Conservation (phyloP, 1,284 basidiomycete species). For the Rhodotorula sp. region DNA sequence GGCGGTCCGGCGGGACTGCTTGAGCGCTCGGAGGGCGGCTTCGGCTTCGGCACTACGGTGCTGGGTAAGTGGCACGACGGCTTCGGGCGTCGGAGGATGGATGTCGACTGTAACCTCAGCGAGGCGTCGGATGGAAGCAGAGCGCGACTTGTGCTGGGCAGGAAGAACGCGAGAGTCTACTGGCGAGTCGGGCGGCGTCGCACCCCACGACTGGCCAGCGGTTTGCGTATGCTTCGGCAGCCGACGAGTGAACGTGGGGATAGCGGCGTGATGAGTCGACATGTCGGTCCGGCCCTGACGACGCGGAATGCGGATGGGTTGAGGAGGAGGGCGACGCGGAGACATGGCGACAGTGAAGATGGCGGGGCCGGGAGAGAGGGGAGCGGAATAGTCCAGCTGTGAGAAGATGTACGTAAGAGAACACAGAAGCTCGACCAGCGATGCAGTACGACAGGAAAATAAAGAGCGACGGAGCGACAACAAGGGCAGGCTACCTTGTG, state of each 20-base stretch:
- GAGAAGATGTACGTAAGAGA: not conserved
- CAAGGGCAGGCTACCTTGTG: not conserved
- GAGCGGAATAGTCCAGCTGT: not conserved
- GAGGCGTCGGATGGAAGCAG: no score
- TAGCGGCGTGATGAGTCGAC: conserved; percentile 6
- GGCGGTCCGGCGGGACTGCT: conserved; percentile 1
- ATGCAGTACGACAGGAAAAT: not conserved
- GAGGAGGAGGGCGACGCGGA: conserved; percentile 12
- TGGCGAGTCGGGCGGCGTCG: no score
- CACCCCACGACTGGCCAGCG: not conserved
- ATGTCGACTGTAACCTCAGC: not conserved
- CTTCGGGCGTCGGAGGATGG: conserved; percentile 1
- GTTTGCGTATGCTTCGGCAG: not conserved
- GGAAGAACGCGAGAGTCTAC: not conserved
- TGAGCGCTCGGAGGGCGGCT: not conserved
- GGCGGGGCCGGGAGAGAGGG: not conserved
- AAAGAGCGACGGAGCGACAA: not conserved
- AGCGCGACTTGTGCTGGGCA: no score
- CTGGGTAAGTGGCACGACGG: not conserved
- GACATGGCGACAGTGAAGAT: conserved; percentile 1
- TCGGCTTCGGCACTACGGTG: not conserved
- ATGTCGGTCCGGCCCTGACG: not conserved
- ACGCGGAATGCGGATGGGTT: conserved; percentile 5
- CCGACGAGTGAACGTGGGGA: conserved; percentile 28
- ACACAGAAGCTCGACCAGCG: not conserved